Base-by-base conservation (phyloP, 306 rosid species). In the Quercus dentata region DNA sequence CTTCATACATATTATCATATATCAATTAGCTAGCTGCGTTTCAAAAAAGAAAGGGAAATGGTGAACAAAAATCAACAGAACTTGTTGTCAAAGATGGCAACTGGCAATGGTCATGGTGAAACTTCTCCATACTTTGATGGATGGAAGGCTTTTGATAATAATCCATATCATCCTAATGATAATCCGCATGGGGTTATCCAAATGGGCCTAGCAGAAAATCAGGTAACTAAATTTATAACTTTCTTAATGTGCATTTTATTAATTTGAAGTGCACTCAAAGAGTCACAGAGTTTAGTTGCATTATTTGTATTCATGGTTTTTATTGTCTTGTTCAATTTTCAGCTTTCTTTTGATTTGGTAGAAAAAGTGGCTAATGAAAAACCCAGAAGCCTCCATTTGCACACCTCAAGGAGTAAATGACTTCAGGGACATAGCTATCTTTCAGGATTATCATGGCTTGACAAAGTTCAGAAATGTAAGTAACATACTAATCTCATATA, bases 191-290 rank as follows among this genome's bases (percentile, higher is more conserved):
- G 98, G 3, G 97, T 94, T 64, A 91, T 94, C 77, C 98, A 94
- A 75, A 94, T 94, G 98, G 98, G 97, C 31, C 89, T 94, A 5
- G 98, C 97, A 56, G 98, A 94, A 84, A 94, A 94, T 83, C 88
- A 87, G 88, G 98, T 94, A 90, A 44, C 63, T 27, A 57, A 10
- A 4, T 33, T 14, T 1, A 15, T 49, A 1, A 7, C 76, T 33
- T 65, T 18, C 14, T 18, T 35, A 7, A 15, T n/a, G n/a, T 19
- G n/a, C 52, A 67, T 35, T 33, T 27, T 63, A 14, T 19, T 65
- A 21, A 27, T 11, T 8, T 31, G 51, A 31, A 65, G 71, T 41
- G 0, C 33, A 0, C 18, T 11, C 33, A 2, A 13, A 65, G 12
- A 67, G 52, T 35, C 3, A 19, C 14, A 65, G 13, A 67, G 52